Evolutionary conservation across 805 yeast genomes (phyloP).

Genomic region (Priceomyces fermenticarens): DNA sequence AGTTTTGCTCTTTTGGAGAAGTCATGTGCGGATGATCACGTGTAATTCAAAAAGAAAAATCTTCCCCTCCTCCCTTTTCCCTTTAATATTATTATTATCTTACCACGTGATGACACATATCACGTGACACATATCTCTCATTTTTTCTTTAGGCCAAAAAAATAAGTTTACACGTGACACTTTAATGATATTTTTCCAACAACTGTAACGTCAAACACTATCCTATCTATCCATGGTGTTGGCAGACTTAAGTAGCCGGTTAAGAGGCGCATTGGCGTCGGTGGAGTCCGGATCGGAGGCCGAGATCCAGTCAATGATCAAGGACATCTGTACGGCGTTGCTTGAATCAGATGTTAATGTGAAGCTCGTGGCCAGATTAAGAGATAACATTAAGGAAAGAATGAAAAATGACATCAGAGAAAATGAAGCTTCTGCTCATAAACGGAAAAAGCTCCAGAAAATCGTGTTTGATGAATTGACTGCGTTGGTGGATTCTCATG

Average conservation of each 20-base stretch:
- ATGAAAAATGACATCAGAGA: slow-evolving; percentile 57
- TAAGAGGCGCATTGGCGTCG: slow-evolving; percentile 40
- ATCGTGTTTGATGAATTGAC: slow-evolving; percentile 92
- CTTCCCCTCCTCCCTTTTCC: too few relatives aligned
- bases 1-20: too few relatives aligned
- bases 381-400: slow-evolving; percentile 51
- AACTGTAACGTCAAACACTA: too few relatives aligned
- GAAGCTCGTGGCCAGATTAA: slow-evolving; percentile 69
- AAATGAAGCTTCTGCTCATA: slow-evolving; percentile 52
- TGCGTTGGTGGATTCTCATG: slow-evolving; percentile 73
- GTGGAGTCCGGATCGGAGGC: slow-evolving; percentile 39
- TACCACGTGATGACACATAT: too few relatives aligned
- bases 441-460: slow-evolving; percentile 83
- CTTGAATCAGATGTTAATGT: slow-evolving; percentile 94
- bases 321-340: slow-evolving; percentile 86
- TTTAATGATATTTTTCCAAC: too few relatives aligned
- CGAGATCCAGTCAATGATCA: slow-evolving; percentile 55
- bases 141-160: too few relatives aligned
- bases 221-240: too few relatives aligned
- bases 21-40: too few relatives aligned
- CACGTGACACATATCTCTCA: too few relatives aligned
- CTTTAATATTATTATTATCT: too few relatives aligned
- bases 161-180: too few relatives aligned
- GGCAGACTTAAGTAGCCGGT: slow-evolving; percentile 43
- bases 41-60: too few relatives aligned